These are phyloP conservation scores for Neurospora sp. DNA, from an alignment of 495 filamentous ascomycete genomes.

Conservation along the genomic window DNA sequence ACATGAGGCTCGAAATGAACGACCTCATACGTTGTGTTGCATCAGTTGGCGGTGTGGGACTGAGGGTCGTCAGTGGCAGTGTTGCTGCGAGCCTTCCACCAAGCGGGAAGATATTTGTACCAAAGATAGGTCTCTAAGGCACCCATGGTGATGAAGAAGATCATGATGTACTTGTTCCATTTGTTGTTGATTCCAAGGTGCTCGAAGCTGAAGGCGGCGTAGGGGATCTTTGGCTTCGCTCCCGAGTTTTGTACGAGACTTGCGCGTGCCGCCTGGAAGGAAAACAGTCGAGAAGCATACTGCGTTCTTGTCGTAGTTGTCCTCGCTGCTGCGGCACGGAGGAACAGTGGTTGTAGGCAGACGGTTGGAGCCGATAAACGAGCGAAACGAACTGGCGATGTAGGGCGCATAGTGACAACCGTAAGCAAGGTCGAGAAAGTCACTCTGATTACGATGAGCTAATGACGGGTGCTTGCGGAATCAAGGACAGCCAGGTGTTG, in stretches of 20 bases:
- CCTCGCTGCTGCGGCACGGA: background rate
- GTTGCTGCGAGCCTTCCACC: background rate
- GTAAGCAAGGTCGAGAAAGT: background rate
- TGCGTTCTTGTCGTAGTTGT: background rate
- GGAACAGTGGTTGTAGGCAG: background rate
- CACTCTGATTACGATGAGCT: background rate
- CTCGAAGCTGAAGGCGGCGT: background rate
- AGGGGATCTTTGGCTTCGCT: background rate
- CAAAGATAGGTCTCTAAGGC: background rate
- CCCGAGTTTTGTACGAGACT: background rate
- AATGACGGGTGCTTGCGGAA: no score
- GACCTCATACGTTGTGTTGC: background rate
- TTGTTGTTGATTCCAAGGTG: background rate
- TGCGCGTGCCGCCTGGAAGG: background rate
- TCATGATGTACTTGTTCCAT: background rate
- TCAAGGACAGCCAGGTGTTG: no score
- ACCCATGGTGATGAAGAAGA: background rate
- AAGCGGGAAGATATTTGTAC: background rate
- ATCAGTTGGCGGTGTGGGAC: background rate
- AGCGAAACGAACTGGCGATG: background rate
- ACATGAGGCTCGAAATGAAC: background rate
- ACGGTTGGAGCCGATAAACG: background rate
- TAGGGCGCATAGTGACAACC: background rate
- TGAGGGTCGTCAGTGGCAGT: background rate
- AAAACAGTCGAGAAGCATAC: background rate